phyloP scores from a whole-genome alignment of 2,329 filamentous ascomycete species.

The Fonsecaea multimorphosa region DNA sequence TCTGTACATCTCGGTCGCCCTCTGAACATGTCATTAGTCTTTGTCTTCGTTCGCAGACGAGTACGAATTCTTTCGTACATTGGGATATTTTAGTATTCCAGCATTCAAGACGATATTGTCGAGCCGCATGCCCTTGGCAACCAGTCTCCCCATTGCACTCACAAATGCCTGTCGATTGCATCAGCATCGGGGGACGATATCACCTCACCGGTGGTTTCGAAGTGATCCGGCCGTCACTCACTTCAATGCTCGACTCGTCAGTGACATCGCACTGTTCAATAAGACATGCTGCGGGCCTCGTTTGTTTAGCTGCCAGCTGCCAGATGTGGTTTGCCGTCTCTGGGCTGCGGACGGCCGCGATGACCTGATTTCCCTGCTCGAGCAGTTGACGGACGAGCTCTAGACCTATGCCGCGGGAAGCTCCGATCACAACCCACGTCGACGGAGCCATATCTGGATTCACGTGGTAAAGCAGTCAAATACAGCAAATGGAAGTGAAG shows the following conservation, averaged over 20 bases:
- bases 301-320: conserved; percentile 44
- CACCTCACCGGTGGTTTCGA: neutral
- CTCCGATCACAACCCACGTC: conserved; percentile 46
- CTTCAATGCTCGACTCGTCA: conserved; percentile 58
- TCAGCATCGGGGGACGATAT: neutral
- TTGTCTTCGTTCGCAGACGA: conserved; percentile 2
- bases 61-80: conserved; percentile 50
- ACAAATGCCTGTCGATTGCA: conserved; percentile 50
- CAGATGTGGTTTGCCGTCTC: conserved; percentile 53
- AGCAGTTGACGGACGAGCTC: conserved; percentile 61
- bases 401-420: conserved; percentile 51
- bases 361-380: conserved; percentile 54
- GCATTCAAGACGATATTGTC: conserved; percentile 65
- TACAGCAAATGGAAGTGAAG: neutral
- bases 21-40: conserved; percentile 44
- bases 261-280: conserved; percentile 62
- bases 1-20: conserved; percentile 58
- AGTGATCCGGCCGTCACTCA: conserved; percentile 39
- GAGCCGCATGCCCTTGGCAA: conserved; percentile 51
- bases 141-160: conserved; percentile 47
- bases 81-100: conserved; percentile 62
- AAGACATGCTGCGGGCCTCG: conserved; percentile 43
- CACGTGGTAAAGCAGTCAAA: neutral
- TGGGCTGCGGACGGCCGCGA: conserved; percentile 58
- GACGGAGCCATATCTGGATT: conserved; percentile 22